These are phyloP conservation scores for Bacidia rubella DNA, from an alignment of 495 filamentous ascomycete species.

Conservation along the genomic window DNA sequence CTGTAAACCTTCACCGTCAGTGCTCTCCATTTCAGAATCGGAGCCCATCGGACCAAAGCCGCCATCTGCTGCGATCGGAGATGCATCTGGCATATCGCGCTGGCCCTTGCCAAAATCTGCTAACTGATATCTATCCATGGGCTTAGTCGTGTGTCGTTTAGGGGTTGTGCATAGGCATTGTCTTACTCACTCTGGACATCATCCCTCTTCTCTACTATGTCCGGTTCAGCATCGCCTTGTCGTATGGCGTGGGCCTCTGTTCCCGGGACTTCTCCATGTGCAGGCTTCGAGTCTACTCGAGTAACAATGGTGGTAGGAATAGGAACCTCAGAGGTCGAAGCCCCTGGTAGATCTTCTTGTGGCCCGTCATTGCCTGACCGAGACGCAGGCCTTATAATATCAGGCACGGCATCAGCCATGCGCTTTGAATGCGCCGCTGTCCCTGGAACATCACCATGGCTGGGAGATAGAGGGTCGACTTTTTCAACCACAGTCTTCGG, in stretches of 20 bases:
- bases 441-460: constrained; percentile 78
- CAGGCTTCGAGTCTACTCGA: constrained; percentile 28
- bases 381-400: constrained; percentile 39
- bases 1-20: not conserved
- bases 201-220: constrained; percentile 32
- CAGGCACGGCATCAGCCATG: constrained; percentile 72
- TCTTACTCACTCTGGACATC: constrained; percentile 36
- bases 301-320: constrained; percentile 36
- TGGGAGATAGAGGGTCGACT: constrained; percentile 49
- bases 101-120: constrained; percentile 18
- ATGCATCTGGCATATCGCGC: constrained; percentile 12
- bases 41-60: constrained; percentile 23
- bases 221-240: constrained; percentile 36
- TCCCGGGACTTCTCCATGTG: constrained; percentile 23
- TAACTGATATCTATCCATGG: constrained; percentile 33
- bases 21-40: constrained; percentile 22
- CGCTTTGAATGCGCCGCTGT: constrained; percentile 63
- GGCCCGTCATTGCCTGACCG: constrained; percentile 18
- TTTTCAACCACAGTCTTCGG: constrained; percentile 77
- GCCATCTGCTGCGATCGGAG: constrained; percentile 25
- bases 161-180: not conserved
- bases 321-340: constrained; percentile 14
- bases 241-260: constrained; percentile 31
- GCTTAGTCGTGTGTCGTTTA: constrained; percentile 34
- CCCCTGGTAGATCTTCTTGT: constrained; percentile 13